Conservation (phyloP, 2,329 filamentous ascomycete species). For the Colletotrichum sp. region DNA sequence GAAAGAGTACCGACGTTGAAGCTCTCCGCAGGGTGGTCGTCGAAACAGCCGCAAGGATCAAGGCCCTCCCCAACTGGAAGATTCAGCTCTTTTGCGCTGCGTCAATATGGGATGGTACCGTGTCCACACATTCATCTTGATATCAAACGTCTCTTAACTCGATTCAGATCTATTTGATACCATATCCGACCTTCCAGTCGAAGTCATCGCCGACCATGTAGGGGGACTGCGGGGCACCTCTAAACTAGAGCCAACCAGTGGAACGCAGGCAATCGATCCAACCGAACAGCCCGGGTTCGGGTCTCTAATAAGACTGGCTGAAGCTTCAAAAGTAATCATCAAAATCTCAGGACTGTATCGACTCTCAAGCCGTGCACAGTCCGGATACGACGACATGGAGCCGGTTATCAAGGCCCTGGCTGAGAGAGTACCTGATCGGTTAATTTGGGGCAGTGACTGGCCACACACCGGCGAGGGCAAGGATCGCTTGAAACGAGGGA, state of each 20-base stretch:
- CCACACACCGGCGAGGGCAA: constrained; percentile 10
- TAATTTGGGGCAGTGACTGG: constrained; percentile 14
- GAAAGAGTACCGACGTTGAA: background rate
- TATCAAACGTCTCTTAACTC: background rate
- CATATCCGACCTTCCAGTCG: background rate
- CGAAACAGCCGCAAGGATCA: background rate
- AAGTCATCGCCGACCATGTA: constrained; percentile 1
- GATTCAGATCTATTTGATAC: background rate
- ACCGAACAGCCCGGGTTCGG: background rate
- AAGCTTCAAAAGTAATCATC: background rate
- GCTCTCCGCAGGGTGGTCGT: background rate
- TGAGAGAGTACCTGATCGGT: background rate
- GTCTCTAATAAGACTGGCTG: background rate
- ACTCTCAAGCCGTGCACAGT: background rate
- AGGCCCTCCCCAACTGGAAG: background rate
- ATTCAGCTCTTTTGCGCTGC: background rate
- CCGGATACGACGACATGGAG: background rate
- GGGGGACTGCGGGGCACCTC: background rate
- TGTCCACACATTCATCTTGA: background rate
- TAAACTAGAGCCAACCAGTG: background rate
- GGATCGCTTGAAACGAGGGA: background rate
- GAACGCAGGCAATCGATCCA: background rate
- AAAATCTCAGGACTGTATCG: background rate
- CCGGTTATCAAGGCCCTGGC: background rate
- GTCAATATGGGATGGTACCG: background rate